Percentiles rank a stretch among this genome's conserved stretches.
Evolutionary conservation across 148 eudicot genomes (phyloP).

Genomic region (Drosera capensis): DNA sequence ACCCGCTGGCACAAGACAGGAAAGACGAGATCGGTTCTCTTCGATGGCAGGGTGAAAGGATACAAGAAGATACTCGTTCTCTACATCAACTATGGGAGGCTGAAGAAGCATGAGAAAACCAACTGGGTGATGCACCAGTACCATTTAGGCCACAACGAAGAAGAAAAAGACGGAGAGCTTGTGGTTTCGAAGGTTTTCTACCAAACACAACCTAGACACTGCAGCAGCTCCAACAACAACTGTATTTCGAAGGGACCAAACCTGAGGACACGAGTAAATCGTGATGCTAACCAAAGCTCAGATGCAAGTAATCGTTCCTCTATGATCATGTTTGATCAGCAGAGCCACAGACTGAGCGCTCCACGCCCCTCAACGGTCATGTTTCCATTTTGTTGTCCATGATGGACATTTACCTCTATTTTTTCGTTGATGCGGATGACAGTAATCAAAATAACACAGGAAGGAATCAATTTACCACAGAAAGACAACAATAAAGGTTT

Average conservation of each 20-base stretch:
- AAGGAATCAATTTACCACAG: neutral
- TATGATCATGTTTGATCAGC: conserved; percentile 20
- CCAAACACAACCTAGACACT: neutral
- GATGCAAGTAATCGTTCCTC: conserved; percentile 6
- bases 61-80: conserved; percentile 6
- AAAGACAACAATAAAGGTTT: too few species aligned
- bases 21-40: conserved; percentile 47
- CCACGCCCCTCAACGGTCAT: conserved; percentile 7
- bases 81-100: conserved; percentile 42
- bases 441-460: neutral
- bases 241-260: conserved; percentile 1
- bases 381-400: conserved; percentile 31
- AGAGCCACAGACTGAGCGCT: conserved; percentile 8
- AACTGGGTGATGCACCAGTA: conserved; percentile 68
- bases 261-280: conserved; percentile 9
- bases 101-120: conserved; percentile 40
- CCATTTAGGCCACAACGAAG: conserved; percentile 43
- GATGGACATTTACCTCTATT: neutral
- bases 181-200: conserved; percentile 22
- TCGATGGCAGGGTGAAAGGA: conserved; percentile 40
- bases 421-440: neutral
- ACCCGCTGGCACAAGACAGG: conserved; percentile 65
- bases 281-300: conserved; percentile 1
- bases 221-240: conserved; percentile 25
- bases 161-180: conserved; percentile 48